A percentile compares a stretch with the other conserved stretches of the same genome.
These are phyloP conservation scores for Cryomyces antarcticus DNA, from an alignment of 495 filamentous ascomycete species.

Conservation along the genomic window DNA sequence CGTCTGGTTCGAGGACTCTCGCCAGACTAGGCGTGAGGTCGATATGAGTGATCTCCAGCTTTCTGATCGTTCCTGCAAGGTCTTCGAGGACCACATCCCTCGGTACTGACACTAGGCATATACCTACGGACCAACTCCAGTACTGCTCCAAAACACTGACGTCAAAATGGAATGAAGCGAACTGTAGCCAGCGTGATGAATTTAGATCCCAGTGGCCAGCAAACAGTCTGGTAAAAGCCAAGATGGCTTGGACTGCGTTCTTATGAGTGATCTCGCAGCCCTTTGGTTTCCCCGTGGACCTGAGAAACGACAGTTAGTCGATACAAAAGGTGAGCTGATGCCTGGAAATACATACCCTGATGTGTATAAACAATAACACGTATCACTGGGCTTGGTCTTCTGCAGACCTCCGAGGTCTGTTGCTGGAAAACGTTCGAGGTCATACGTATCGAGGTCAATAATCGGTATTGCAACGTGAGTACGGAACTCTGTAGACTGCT, in stretches of 20 bases:
- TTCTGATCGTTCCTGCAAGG: constrained; percentile 44
- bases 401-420: constrained; percentile 2
- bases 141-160: constrained; percentile 76
- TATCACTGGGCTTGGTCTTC: constrained; percentile 6
- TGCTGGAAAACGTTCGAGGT: constrained; percentile 1
- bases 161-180: constrained; percentile 78
- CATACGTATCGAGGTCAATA: constrained; percentile 19
- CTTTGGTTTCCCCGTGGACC: constrained; percentile 57
- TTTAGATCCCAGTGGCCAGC: constrained; percentile 38
- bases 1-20: constrained; percentile 35
- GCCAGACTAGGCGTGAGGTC: constrained; percentile 60
- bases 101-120: constrained; percentile 57
- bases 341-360: constrained; percentile 26
- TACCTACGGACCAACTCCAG: constrained; percentile 75
- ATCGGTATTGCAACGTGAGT: constrained; percentile 16
- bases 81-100: constrained; percentile 63
- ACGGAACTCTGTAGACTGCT: constrained; percentile 13
- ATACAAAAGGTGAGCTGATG: no score
- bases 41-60: constrained; percentile 64
- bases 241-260: constrained; percentile 56
- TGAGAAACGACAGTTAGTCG: no score
- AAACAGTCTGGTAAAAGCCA: constrained; percentile 53
- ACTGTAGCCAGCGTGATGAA: constrained; percentile 61
- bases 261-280: constrained; percentile 58
- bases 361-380: constrained; percentile 52